Evolutionary conservation across 768 basidiomycete species (phyloP).

Genomic region (Macrocybe gigantea): DNA sequence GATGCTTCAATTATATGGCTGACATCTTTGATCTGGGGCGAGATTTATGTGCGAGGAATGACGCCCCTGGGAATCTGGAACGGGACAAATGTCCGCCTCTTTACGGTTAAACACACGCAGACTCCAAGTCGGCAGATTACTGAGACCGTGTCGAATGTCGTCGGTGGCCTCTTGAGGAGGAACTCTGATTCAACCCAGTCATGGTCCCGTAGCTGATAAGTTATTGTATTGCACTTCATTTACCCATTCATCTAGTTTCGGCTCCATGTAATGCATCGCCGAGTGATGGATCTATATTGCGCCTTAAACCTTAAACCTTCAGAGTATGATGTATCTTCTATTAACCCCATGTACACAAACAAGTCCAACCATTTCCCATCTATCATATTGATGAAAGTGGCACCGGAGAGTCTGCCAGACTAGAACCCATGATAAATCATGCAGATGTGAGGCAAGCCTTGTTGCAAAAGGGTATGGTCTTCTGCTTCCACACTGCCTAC

Average conservation of each 20-base stretch:
- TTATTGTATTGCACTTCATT: not conserved
- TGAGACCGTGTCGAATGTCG: slow-evolving; percentile 75
- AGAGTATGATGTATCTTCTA: no score
- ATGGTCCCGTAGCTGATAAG: slow-evolving; percentile 3
- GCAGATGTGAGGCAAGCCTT: not conserved
- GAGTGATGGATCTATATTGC: no score
- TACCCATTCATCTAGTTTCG: not conserved
- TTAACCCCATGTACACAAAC: no score
- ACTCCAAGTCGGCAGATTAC: slow-evolving; percentile 64
- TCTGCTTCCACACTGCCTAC: not conserved
- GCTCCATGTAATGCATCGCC: no score
- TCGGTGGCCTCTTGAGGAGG: slow-evolving; percentile 68
- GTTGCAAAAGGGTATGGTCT: slow-evolving; percentile 25
- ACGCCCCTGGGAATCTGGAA: slow-evolving; percentile 88
- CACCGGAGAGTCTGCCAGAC: no score
- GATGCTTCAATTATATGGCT: slow-evolving; percentile 90
- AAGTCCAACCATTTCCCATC: no score
- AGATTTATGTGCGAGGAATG: slow-evolving; percentile 88
- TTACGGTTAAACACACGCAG: slow-evolving; percentile 86
- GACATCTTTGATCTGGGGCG: slow-evolving; percentile 92
- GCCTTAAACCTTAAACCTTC: no score
- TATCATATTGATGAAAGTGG: no score
- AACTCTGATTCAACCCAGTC: slow-evolving; percentile 27
- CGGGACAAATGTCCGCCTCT: slow-evolving; percentile 81
- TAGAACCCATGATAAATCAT: no score